phyloP scores from a whole-genome alignment of 2,329 filamentous ascomycete species.

The Scytalidium sp. region DNA sequence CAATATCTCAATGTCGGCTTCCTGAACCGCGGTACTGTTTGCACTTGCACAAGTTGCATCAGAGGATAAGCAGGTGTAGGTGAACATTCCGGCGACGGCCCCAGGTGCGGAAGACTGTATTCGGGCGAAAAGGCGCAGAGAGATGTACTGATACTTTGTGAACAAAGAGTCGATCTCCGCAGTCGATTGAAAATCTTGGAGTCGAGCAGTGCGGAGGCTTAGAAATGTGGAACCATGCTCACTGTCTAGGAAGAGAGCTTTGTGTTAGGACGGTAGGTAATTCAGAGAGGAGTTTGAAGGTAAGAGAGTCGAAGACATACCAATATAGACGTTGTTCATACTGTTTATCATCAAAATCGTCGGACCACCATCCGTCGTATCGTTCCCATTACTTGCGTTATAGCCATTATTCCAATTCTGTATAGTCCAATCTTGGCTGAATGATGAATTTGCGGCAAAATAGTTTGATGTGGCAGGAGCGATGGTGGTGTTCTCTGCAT shows the following conservation, averaged over 20 bases:
- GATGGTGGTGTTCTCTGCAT: slow-evolving; percentile 11
- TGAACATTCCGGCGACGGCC: slow-evolving; percentile 28
- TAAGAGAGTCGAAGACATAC: slow-evolving; percentile 8
- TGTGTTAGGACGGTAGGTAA: not conserved
- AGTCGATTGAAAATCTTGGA: slow-evolving; percentile 22
- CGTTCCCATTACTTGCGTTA: no score
- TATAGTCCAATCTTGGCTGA: slow-evolving; percentile 23
- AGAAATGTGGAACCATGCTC: slow-evolving; percentile 25
- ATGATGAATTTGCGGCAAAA: slow-evolving; percentile 16
- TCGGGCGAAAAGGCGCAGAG: slow-evolving; percentile 23
- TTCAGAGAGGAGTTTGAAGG: not conserved
- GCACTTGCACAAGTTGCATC: not conserved
- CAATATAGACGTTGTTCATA: slow-evolving; percentile 26
- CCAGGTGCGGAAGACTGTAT: slow-evolving; percentile 23
- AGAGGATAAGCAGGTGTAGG: slow-evolving; percentile 18
- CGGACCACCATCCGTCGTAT: slow-evolving; percentile 9
- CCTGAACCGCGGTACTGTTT: slow-evolving; percentile 17
- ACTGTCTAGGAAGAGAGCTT: no score
- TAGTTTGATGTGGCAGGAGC: slow-evolving; percentile 17
- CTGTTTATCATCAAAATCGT: slow-evolving; percentile 23
- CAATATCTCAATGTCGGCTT: slow-evolving; percentile 30
- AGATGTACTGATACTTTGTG: slow-evolving; percentile 24
- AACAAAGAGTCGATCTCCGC: slow-evolving; percentile 24
- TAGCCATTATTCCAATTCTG: slow-evolving; percentile 27
- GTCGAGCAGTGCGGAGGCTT: slow-evolving; percentile 25